A percentile compares a stretch with the other conserved stretches of the same genome.
Conservation (phyloP, 2,329 filamentous ascomycete species). For the Endoconidiophora laricicola region DNA sequence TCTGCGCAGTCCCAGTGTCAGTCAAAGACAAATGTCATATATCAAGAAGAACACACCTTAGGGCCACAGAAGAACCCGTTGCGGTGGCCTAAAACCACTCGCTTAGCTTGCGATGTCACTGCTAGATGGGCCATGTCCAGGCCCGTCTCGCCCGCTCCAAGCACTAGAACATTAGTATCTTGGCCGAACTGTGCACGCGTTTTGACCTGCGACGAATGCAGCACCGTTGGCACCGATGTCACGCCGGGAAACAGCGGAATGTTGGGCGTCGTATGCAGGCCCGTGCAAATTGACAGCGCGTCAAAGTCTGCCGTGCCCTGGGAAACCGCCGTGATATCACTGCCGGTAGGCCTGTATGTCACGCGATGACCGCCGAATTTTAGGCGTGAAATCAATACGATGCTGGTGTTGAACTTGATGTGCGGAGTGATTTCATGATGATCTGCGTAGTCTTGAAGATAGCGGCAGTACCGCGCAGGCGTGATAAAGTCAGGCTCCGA, state of each 20-base stretch:
- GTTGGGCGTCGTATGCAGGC: slow-evolving; percentile 26
- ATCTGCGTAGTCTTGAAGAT: slow-evolving; percentile 26
- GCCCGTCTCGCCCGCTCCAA: slow-evolving; percentile 30
- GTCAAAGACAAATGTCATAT: too few species aligned
- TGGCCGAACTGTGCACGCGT: slow-evolving; percentile 24
- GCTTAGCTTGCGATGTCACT: slow-evolving; percentile 25
- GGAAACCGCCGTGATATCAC: slow-evolving; percentile 12
- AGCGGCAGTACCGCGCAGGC: slow-evolving; percentile 24
- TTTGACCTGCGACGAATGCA: slow-evolving; percentile 30
- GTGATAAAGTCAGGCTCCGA: slow-evolving; percentile 29
- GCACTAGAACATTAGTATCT: slow-evolving; percentile 24
- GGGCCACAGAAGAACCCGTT: slow-evolving; percentile 30
- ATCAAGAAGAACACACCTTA: slow-evolving; percentile 20
- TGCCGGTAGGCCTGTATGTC: background rate
- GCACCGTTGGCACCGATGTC: slow-evolving; percentile 17
- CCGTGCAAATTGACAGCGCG: slow-evolving; percentile 29
- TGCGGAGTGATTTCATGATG: slow-evolving; percentile 23
- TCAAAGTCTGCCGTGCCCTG: slow-evolving; percentile 21
- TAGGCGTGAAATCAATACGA: slow-evolving; percentile 11
- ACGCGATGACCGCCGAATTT: background rate
- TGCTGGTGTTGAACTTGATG: slow-evolving; percentile 20
- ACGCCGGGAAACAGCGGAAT: slow-evolving; percentile 25
- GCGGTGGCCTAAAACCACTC: slow-evolving; percentile 28
- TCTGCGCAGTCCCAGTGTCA: background rate
- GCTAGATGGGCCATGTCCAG: slow-evolving; percentile 30